Percentiles rank a stretch among this genome's conserved stretches.
Evolutionary conservation across 1,139 yeast species (phyloP).

Genomic region (Blastobotrys arbuscula): DNA sequence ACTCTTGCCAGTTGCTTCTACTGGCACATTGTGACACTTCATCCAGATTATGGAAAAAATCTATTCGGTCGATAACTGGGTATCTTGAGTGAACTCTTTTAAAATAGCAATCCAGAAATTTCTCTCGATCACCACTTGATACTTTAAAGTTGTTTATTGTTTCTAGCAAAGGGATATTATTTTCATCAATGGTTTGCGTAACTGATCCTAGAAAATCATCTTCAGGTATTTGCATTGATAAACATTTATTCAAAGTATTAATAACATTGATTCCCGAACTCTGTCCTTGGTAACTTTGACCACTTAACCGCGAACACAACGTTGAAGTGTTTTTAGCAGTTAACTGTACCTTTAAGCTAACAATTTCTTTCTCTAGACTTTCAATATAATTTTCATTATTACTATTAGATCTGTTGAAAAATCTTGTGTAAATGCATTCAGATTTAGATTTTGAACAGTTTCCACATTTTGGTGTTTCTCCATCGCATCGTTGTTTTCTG

Average conservation of each 20-base stretch:
- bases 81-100: background rate
- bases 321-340: background rate
- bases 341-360: conserved; percentile 4
- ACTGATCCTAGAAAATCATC: conserved; percentile 9
- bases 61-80: background rate
- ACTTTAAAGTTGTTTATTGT: background rate
- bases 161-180: background rate
- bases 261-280: conserved; percentile 16
- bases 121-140: background rate
- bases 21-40: no score
- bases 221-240: conserved; percentile 15
- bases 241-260: conserved; percentile 11
- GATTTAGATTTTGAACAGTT: conserved; percentile 12
- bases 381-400: conserved; percentile 10
- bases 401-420: conserved; percentile 6
- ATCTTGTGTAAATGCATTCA: conserved; percentile 14
- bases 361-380: conserved; percentile 10
- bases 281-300: conserved; percentile 5
- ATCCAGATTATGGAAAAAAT: background rate
- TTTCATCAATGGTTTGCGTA: background rate
- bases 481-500: conserved; percentile 17
- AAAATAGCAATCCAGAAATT: conserved; percentile 10
- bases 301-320: background rate
- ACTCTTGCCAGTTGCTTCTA: conserved; percentile 16
- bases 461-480: conserved; percentile 12